Percentiles rank a stretch among this genome's conserved stretches.
These are phyloP conservation scores for Kazachstania africana DNA, from an alignment of 805 yeast species.

Conservation along the genomic window DNA sequence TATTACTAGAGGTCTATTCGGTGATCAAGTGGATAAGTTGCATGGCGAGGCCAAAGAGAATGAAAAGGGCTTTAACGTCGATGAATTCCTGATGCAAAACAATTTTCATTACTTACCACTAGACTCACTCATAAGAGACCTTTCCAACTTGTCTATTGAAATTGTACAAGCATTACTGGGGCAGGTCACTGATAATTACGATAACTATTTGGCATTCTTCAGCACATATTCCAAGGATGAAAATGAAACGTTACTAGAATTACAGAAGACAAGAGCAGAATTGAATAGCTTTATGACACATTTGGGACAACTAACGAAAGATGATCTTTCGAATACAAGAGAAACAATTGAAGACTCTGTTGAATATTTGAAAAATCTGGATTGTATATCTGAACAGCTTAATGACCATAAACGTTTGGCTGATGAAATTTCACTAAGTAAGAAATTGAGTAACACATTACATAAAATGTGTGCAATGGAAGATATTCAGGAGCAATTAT, in stretches of 20 bases:
- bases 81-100: conserved; percentile 20
- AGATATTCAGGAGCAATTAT: conserved; percentile 10
- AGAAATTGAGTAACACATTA: conserved; percentile 14
- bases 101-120: conserved; percentile 24
- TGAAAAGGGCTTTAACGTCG: conserved; percentile 13
- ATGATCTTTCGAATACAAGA: conserved; percentile 14
- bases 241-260: conserved; percentile 12
- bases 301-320: conserved; percentile 11
- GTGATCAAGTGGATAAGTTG: conserved; percentile 10
- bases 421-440: conserved; percentile 9
- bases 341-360: conserved; percentile 16
- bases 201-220: conserved; percentile 18
- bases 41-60: not conserved
- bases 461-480: conserved; percentile 20
- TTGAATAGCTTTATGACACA: conserved; percentile 13
- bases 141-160: conserved; percentile 15
- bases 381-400: conserved; percentile 12
- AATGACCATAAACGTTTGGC: conserved; percentile 11
- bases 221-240: conserved; percentile 12
- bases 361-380: conserved; percentile 18
- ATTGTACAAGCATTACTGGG: conserved; percentile 16
- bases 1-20: conserved; percentile 17
- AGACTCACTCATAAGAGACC: conserved; percentile 20
- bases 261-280: conserved; percentile 15
- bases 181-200: conserved; percentile 17